Evolutionary conservation across 495 filamentous ascomycete genomes (phyloP), one percentile per base, ranked within the genome.

Genomic region (Trichoderma reesei): DNA sequence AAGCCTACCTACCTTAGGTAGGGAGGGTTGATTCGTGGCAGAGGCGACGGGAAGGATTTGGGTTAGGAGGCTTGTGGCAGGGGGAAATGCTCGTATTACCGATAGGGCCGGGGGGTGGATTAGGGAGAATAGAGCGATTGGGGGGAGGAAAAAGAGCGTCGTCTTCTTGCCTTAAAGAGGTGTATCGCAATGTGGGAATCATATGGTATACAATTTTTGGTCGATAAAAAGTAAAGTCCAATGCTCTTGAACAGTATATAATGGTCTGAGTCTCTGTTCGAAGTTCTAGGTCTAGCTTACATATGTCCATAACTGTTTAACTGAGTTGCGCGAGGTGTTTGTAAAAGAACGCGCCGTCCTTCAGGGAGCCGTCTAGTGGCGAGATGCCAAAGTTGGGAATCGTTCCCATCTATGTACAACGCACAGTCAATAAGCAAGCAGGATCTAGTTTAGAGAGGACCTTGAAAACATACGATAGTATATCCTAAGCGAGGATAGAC

Each of bases 381-480:
- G 51, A 56, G 51, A 56, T 56, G 20, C 51, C 51, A 56, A 11
- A 56, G 31, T 56, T 56, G 26, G 51, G 51, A 8, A 56, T n/a
- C 0, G 9, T 56, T 34, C 51, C 51, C 31, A 34, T 34, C 51
- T 56, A 26, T 18, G 20, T 8, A n/a, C 6, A 3, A n/a, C 13
- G n/a, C 1, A n/a, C 1, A 8, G 14, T 3, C 6, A 31, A 8
- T 31, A n/a, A 9, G 48, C 33, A 11, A 56, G n/a, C n/a, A n/a
- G n/a, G n/a, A n/a, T n/a, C n/a, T n/a, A n/a, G n/a, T n/a, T n/a
- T n/a, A n/a, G n/a, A n/a, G n/a, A n/a, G n/a, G n/a, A n/a, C n/a
- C n/a, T n/a, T n/a, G 46, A n/a, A 51, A 51, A 18, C 11, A 33
- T 56, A 56, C 51, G 7, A 56, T 8, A 33, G 34, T 33, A 14